Evolutionary conservation across 2,329 filamentous ascomycete genomes (phyloP), one percentile per base, ranked within the genome.

Genomic region (Aspergillus fischeri): DNA sequence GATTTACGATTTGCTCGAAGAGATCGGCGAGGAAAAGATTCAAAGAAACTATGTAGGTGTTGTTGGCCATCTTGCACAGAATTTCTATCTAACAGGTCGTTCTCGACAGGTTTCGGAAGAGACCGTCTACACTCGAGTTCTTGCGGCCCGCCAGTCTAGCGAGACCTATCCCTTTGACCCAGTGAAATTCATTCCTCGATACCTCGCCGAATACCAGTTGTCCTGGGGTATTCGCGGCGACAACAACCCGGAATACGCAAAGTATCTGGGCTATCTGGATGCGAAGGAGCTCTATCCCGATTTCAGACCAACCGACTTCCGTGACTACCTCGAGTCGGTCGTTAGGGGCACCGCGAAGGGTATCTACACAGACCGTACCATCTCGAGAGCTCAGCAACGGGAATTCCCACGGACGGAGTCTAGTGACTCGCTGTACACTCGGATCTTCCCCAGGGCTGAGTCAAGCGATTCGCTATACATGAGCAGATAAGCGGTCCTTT

Each of bases 281-380:
- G 75, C 72, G 32, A 79, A 78, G 61, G 78, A 84, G 20, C 69
- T 85, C 25, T 85, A 84, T 62, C 82, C 82, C 3, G 80, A 82
- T 21, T 72, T 83, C 54, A 59, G 75, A 53, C 72, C 71, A 1
- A 74, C 64, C 32, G 68, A 69, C 20, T 77, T 79, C 61, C 67
- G 68, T 56, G 70, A 72, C 5, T 80, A 75, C 56, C 65, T 78
- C 8, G 63, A 73, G 51, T 73, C 75, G 1, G 65, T 80, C 6
- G 60, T 81, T 25, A 69, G 66, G 9, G 78, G 79, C 10, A 76
- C 73, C 27, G 74, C 68, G 14, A 70, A 68, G 66, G 73, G 67
- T 51, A 60, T 73, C 9, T 76, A 75, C 63, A 67, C 66, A 35
- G 71, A 73, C 59, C 70, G 71, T 10, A 63, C 66, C 51, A 68